Evolutionary conservation across 2,329 filamentous ascomycete species (phyloP).

Genomic region (Myriosclerotinia scirpicola): DNA sequence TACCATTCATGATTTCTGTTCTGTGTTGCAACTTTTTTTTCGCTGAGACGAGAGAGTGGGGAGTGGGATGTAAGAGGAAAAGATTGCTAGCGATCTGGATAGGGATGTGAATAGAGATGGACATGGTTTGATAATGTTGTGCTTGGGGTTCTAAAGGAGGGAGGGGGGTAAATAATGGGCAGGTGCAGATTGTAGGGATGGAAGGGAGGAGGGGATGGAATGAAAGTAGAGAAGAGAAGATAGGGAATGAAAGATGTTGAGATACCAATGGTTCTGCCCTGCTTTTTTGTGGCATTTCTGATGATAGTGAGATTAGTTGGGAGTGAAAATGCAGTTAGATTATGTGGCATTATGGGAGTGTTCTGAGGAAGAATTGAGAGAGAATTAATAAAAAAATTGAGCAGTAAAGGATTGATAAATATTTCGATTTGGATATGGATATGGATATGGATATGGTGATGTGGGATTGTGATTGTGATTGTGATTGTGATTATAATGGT

Average conservation of each 20-base stretch:
- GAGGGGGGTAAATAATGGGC: background rate
- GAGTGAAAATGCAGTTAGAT: background rate
- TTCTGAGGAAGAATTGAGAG: background rate
- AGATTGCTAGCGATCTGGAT: slow-evolving; percentile 8
- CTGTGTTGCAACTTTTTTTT: background rate
- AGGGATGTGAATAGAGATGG: background rate
- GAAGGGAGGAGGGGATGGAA: background rate
- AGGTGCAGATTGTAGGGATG: background rate
- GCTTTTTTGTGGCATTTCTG: background rate
- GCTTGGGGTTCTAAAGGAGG: background rate
- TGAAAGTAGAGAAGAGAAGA: background rate
- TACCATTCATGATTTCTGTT: slow-evolving; percentile 23
- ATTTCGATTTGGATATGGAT: no score
- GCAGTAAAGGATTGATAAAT: no score
- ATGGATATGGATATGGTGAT: no score
- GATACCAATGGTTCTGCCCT: background rate
- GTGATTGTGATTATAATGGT: no score
- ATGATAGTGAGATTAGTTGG: background rate
- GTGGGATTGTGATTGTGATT: no score
- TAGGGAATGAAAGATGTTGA: background rate
- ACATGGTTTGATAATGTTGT: background rate
- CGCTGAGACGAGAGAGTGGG: background rate
- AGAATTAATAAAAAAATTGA: background rate
- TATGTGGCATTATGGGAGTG: background rate
- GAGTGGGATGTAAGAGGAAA: background rate